Evolutionary conservation across 2,329 filamentous ascomycete genomes (phyloP), one percentile per base, ranked within the genome.

Genomic region (Lachnellula arida): DNA sequence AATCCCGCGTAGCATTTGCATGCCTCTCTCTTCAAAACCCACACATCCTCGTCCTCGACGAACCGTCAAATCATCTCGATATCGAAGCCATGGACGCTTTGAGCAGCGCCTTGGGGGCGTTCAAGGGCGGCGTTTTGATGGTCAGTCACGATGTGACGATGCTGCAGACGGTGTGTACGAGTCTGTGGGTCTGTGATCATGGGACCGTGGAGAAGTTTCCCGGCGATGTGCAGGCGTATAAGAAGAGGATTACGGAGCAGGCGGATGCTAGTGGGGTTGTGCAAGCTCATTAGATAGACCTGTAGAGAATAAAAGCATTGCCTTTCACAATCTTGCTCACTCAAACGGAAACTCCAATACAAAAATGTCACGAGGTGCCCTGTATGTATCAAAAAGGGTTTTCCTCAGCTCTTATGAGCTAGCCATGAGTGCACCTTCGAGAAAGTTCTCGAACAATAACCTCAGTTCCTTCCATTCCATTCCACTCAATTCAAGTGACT

Each of bases 131-230:
- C 72, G 92, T 99, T 54, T 78, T 99, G 67, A 97, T 99, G 91
- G 94, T 99, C 55, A 96, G 89, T 69, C 94, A 99, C 87, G 94
- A 99, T 71, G 94, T 99, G 53, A 97, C 94, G 1, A 97, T 99
- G 91, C 73, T 99, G 73, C 91, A 96, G 78, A 96, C 89, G 52
- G 94, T 99, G 39, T 99, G 94, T 74, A 94, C 80, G 50, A 94
- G 87, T 70, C 76, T 99, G 68, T 99, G 94, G 94, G 93, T 99
- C 60, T 99, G 94, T 70, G 94, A 99, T 72, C 80, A 87, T 57
- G 94, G 94, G 9, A 94, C 87, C 1, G 92, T 99, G 19, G 91
- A 96, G 81, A 92, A 97, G 76, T 99, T 99, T 75, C 85, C 88
- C 59, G 94, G 94, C 35, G 92, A 95, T 66, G 92, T 99, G 51